A percentile compares a stretch with the other conserved stretches of the same genome.
Evolutionary conservation across 2,329 filamentous ascomycete genomes (phyloP).

Genomic region (Fusarium protoensiforme): DNA sequence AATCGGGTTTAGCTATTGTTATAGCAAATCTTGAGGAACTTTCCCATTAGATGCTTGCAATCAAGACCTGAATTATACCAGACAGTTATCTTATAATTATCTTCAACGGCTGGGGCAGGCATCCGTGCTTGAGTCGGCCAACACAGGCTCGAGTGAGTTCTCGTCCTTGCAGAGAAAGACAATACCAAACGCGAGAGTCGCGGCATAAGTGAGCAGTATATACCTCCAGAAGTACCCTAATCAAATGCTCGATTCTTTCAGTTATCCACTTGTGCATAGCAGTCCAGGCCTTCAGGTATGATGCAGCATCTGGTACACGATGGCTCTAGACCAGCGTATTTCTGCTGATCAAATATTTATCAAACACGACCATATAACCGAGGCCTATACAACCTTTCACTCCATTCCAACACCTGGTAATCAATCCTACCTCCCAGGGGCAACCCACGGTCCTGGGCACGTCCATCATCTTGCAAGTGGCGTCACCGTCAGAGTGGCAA

Average conservation of each 20-base stretch:
- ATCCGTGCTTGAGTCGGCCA: neutral
- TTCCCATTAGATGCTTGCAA: neutral
- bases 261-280: neutral
- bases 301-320: neutral
- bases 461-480: neutral
- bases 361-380: neutral
- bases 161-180: neutral
- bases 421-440: neutral
- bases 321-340: neutral
- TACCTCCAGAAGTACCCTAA: neutral
- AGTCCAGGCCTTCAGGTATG: neutral
- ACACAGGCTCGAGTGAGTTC: neutral
- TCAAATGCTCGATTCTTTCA: too few species aligned
- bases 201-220: neutral
- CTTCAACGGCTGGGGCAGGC: neutral
- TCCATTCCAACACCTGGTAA: neutral
- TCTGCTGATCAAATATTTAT: neutral
- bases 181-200: neutral
- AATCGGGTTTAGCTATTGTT: neutral
- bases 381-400: neutral
- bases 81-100: neutral
- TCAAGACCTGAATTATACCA: neutral
- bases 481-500: neutral
- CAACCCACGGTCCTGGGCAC: neutral
- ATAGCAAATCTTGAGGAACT: neutral